Percentiles rank a stretch among this genome's conserved stretches.
Conservation (phyloP, 805 yeast species). For the Tetrapisispora taiwanensis region DNA sequence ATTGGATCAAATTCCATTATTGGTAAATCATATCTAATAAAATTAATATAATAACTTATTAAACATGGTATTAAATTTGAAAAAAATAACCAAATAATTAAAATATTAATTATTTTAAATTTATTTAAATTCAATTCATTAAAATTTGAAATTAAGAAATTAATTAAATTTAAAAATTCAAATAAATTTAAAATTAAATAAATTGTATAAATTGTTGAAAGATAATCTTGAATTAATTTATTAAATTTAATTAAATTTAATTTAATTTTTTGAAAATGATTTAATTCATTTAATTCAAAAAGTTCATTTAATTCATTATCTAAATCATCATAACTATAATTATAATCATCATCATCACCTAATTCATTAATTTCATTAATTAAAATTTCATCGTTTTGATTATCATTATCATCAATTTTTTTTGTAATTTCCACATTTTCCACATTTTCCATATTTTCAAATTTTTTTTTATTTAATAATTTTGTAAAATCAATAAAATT, state of each 20-base stretch:
- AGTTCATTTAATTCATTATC: constrained; percentile 12
- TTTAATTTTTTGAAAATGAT: background rate
- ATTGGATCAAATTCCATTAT: constrained; percentile 23
- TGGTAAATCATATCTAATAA: constrained; percentile 22
- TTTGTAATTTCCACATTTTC: too few relatives aligned
- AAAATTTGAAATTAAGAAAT: background rate
- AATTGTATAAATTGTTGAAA: constrained; percentile 18
- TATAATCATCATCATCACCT: constrained; percentile 1
- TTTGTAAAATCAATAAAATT: constrained; percentile 2
- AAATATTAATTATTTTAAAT: constrained; percentile 1
- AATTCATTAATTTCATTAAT: background rate
- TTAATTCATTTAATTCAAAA: constrained; percentile 3
- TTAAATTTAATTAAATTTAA: constrained; percentile 8
- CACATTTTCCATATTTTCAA: background rate
- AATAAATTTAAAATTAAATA: constrained; percentile 11
- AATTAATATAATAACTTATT: constrained; percentile 22
- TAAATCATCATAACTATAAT: constrained; percentile 5
- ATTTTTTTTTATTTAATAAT: background rate
- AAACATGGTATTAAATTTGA: constrained; percentile 15
- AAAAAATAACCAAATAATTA: constrained; percentile 12
- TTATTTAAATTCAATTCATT: constrained; percentile 1
- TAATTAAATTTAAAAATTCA: constrained; percentile 12
- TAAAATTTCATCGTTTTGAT: background rate
- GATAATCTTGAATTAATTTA: constrained; percentile 19
- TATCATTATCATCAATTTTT: background rate